Base-by-base conservation (phyloP, 192 early-diverging fungal genomes). In the Diversispora epigaea region DNA sequence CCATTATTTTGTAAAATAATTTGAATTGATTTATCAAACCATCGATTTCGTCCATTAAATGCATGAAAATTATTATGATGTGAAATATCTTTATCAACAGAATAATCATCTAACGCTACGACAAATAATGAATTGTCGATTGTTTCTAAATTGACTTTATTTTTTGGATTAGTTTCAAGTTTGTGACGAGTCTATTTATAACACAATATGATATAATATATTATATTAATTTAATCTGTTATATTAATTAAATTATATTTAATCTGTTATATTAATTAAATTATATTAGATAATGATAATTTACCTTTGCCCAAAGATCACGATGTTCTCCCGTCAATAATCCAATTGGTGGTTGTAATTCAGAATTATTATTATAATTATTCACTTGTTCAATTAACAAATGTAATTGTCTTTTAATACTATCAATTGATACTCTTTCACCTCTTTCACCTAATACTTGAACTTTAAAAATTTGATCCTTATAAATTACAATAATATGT, bases 11-110 rank as follows among this genome's bases (percentile, higher is more conserved):
- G 80, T 45, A 98, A 89, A 54, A 98, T 89, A 45, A 98, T 78
- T 81, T 95, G 93, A 57, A 98, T 84, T 21, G 94, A 83, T 86
- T 98, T 98, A 84, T 98, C 97, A 85, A 95, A 98, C 97, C 97
- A 98, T 32, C 97, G 86, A 81, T 98, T 98, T 60, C 79, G 79
- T 3, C 87, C 96, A 39, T 93, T 83, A 49, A 81, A 76, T 6
- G 88, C 91, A 79, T 97, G 95, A 80, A 91, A 93, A 19, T 93
- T 80, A 64, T 94, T 91, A 41, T 80, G 84, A 57, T 94, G 88
- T 5, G 89, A 83, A 4, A 81, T 63, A 77, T 95, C 91, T 15
- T 87, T 72, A 40, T 82, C 77, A 9, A 85, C 83, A n/a, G 84
- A 78, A 47, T 89, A 83, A 67, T 94, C 91, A 79, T 98, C 97